Evolutionary conservation across 1,139 yeast species (phyloP), one percentile per base, ranked within the genome.

Genomic region (Diutina ranongensis): DNA sequence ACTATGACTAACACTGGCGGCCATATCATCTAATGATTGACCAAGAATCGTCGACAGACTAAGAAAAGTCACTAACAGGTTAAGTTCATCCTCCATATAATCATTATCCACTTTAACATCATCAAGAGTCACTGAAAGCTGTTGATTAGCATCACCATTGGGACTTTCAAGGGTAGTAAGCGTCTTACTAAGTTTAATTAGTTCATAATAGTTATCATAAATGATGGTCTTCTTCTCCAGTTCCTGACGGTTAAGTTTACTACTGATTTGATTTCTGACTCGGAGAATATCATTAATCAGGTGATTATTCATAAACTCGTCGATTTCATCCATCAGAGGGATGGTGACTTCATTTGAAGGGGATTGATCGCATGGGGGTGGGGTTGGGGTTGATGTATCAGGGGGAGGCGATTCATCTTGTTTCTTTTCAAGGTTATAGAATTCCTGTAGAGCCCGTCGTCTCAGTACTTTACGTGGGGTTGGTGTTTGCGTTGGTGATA

Each of bases 201-300:
- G 55, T 47, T 71, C 75, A 49, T 67, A 67, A 57, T 71, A 71
- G 52, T 71, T 70, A 49, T 70, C 71, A 52, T 71, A 71, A 13
- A 71, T 67, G n/a, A 71, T 68, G 19, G 73, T 63, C 48, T 71
- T 71, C 55, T 67, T 68, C 36, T 62, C 65, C 65, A 64, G 68
- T 47, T 65, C 71, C 45, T 65, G 71, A 9, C 70, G 59, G 47
- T 64, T 66, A 45, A 68, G 56, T 45, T 60, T 57, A 45, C 55
- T 55, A 25, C 63, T 60, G 15, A 68, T 60, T 15, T 58, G 49
- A 49, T 68, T 71, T 28, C 74, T 57, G 25, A 65, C 55, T 47
- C 58, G 59, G 21, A 71, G 55, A 18, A 71, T 67, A 15, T 69
- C 70, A 40, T 60, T 62, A 1, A 67, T 61, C 2, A 51, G 49